phyloP scores from a whole-genome alignment of 306 rosid species.

The Rubus parviflorus region DNA sequence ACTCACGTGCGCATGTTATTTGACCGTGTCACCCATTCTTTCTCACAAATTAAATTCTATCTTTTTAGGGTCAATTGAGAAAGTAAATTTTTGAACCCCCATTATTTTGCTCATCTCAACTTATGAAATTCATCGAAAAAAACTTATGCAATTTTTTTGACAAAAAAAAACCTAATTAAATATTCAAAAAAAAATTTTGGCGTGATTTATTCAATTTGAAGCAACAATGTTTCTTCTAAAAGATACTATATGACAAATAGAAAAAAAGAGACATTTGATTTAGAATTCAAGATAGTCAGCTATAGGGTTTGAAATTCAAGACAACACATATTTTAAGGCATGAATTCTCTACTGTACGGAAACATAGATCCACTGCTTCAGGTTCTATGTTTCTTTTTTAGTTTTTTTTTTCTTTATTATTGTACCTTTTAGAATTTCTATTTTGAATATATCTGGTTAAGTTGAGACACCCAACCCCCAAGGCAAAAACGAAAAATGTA shows the following conservation, averaged over 20 bases:
- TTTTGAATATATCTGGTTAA: not conserved
- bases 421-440: not conserved
- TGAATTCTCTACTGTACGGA: not conserved
- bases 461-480: not conserved
- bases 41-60: not conserved
- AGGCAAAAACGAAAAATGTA: not conserved
- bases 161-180: not conserved
- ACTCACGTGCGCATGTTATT: not conserved
- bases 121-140: not conserved
- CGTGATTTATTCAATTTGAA: not conserved
- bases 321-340: not conserved
- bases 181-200: not conserved
- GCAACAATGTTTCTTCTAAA: not conserved
- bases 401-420: not conserved
- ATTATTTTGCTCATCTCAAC: not conserved
- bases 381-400: constrained; percentile 10
- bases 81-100: not conserved
- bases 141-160: not conserved
- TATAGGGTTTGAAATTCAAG: not conserved
- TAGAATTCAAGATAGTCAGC: not conserved
- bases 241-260: not conserved
- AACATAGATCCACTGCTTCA: constrained; percentile 26
- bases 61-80: not conserved
- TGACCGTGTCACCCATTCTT: not conserved
- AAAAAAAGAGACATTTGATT: not conserved